These are phyloP conservation scores for Crassisporium funariophilum DNA, from an alignment of 768 basidiomycete species.

Conservation along the genomic window DNA sequence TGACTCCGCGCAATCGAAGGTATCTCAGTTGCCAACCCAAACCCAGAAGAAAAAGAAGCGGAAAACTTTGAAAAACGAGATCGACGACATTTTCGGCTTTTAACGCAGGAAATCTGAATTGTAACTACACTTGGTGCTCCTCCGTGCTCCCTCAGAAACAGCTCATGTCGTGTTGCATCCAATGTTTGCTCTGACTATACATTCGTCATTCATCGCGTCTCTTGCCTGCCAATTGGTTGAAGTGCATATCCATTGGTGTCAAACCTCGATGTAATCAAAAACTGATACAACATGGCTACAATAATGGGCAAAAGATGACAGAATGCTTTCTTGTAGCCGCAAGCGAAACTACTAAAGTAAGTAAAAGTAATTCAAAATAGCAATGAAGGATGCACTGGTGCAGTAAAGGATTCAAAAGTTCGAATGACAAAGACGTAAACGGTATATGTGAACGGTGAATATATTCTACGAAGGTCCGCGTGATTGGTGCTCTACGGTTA, in stretches of 20 bases:
- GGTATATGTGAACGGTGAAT: conserved; percentile 28
- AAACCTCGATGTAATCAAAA: conserved; percentile 18
- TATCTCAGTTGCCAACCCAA: not conserved
- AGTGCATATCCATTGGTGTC: too few relatives aligned
- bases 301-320: conserved; percentile 7
- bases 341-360: conserved; percentile 18
- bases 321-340: conserved; percentile 21
- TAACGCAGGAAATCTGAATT: conserved; percentile 9
- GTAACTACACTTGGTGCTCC: not conserved
- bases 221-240: too few relatives aligned
- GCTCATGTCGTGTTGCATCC: not conserved
- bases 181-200: too few relatives aligned
- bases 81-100: conserved; percentile 68
- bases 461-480: conserved; percentile 32
- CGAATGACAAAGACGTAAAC: conserved; percentile 23
- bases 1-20: too few relatives aligned
- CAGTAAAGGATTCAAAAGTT: conserved; percentile 16
- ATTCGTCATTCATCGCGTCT: too few relatives aligned
- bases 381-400: conserved; percentile 10
- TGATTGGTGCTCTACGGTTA: conserved; percentile 9
- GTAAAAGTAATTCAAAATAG: conserved; percentile 21
- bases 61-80: conserved; percentile 54
- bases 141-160: not conserved
- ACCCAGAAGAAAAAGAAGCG: conserved; percentile 35
- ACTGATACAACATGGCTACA: conserved; percentile 13